These are phyloP conservation scores for Aphanomyces invadans DNA, from an alignment of 352 stramenopile species.

Conservation along the genomic window DNA sequence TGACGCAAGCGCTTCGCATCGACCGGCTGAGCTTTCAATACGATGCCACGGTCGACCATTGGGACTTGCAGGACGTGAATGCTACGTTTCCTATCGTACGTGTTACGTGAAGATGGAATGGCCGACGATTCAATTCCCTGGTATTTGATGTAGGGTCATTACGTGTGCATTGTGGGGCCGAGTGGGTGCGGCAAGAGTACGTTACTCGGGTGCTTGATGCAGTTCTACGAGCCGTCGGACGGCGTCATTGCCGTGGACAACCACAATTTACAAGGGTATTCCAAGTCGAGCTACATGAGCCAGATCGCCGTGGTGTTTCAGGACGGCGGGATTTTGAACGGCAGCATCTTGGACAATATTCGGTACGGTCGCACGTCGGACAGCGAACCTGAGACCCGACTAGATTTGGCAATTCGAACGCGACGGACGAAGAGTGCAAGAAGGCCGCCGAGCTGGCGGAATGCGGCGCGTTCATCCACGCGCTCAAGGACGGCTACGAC, in stretches of 20 bases:
- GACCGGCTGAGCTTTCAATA: constrained; percentile 52
- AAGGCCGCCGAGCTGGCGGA: constrained; percentile 70
- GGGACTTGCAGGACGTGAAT: constrained; percentile 61
- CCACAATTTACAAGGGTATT: constrained; percentile 82
- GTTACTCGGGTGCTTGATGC: constrained; percentile 77
- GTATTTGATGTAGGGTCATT: constrained; percentile 43
- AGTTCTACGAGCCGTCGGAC: constrained; percentile 78
- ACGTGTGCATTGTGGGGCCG: constrained; percentile 78
- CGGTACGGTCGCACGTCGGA: constrained; percentile 34
- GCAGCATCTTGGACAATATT: constrained; percentile 84
- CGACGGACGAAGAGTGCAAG: constrained; percentile 72
- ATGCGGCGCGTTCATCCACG: constrained; percentile 18
- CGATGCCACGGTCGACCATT: constrained; percentile 5
- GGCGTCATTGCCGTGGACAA: constrained; percentile 73
- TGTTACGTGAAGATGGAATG: neutral
- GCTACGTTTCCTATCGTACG: constrained; percentile 40
- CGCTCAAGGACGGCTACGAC: constrained; percentile 25
- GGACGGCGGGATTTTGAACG: constrained; percentile 80
- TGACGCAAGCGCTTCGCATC: constrained; percentile 67
- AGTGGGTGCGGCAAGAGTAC: constrained; percentile 86
- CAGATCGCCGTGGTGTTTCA: constrained; percentile 84
- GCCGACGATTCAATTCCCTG: no score
- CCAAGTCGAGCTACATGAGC: constrained; percentile 80
- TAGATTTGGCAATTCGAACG: constrained; percentile 44
- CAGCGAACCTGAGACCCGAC: neutral